Percentiles rank a stretch among this genome's conserved stretches.
Evolutionary conservation across 2,329 filamentous ascomycete species (phyloP).

Genomic region (Neonectria ditissima): DNA sequence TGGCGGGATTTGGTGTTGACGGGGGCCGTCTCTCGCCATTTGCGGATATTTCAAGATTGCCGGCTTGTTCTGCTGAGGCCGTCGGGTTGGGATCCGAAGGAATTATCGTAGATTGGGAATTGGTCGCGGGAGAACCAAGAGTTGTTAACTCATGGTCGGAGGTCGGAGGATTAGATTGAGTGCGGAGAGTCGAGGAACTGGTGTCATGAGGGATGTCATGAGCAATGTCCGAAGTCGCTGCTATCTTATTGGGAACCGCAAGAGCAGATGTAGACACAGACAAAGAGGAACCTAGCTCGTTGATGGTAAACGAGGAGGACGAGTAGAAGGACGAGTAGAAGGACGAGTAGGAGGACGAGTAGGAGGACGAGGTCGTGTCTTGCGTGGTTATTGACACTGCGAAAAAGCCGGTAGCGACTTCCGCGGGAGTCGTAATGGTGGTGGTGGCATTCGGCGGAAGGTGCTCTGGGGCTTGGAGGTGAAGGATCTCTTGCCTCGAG

Average conservation of each 20-base stretch:
- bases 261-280: neutral
- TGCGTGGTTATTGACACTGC: slow-evolving; percentile 3
- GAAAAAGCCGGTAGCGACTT: slow-evolving; percentile 5
- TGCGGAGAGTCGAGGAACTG: neutral
- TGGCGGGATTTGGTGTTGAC: neutral
- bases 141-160: neutral
- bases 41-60: neutral
- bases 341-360: neutral
- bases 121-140: neutral
- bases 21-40: slow-evolving; percentile 2
- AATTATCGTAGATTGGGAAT: neutral
- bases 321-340: neutral
- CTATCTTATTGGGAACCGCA: neutral
- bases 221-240: neutral
- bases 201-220: slow-evolving; percentile 1
- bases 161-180: neutral
- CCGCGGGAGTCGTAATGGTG: slow-evolving; percentile 5
- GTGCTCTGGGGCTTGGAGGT: slow-evolving; percentile 10
- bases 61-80: neutral
- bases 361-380: neutral
- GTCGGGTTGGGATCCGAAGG: neutral
- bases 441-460: slow-evolving; percentile 17
- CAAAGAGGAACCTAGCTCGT: neutral
- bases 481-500: slow-evolving; percentile 7
- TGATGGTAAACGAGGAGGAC: neutral